These are phyloP conservation scores for Fraxinus platypoda DNA, from an alignment of 305 asterid species.

Conservation along the genomic window DNA sequence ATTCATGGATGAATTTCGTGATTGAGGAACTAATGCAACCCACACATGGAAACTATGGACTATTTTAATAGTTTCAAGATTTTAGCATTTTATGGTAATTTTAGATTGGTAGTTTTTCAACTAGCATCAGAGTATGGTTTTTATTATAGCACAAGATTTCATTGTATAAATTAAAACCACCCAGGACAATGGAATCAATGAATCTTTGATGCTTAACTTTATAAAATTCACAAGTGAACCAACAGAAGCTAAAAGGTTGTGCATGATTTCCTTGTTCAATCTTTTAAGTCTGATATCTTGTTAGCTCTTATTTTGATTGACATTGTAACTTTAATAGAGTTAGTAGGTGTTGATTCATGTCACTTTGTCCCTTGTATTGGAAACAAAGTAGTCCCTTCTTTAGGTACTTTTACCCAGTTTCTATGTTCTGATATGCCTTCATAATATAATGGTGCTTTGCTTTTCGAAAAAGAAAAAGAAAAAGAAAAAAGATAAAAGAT, in stretches of 20 bases:
- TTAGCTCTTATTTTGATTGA: neutral
- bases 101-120: neutral
- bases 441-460: neutral
- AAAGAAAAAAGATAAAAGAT: too few species aligned
- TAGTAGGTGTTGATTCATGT: neutral
- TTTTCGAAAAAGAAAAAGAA: too few species aligned
- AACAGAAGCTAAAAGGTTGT: neutral
- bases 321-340: neutral
- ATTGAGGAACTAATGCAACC: constrained; percentile 29
- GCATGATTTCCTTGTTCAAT: neutral
- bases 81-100: neutral
- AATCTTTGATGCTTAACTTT: too few species aligned
- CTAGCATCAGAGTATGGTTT: neutral
- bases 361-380: neutral
- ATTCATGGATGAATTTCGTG: constrained; percentile 80
- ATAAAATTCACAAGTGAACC: neutral
- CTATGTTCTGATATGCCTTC: neutral
- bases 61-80: neutral
- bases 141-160: neutral
- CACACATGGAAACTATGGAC: neutral
- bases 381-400: neutral
- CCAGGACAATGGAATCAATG: neutral
- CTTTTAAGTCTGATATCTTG: neutral
- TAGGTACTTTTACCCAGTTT: neutral
- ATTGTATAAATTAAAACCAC: neutral